phyloP scores from a whole-genome alignment of 768 basidiomycete species.

The Collybiopsis confluens region DNA sequence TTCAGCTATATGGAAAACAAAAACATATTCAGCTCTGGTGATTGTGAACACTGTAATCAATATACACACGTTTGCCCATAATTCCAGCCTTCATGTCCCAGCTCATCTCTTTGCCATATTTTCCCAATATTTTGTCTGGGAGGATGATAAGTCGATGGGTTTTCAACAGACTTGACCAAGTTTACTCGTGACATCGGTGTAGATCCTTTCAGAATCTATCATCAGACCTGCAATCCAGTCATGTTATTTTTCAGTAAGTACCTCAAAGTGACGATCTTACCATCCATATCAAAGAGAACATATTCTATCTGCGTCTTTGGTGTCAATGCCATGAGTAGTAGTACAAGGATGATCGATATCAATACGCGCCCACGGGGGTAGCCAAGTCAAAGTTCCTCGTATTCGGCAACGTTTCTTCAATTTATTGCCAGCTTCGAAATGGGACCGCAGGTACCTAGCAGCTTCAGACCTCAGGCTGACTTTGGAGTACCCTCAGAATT shows the following conservation, averaged over 20 bases:
- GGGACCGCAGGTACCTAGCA: too few species aligned
- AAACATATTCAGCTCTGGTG: neutral
- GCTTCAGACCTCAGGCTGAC: too few species aligned
- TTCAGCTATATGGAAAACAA: conserved; percentile 51
- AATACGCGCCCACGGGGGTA: too few species aligned
- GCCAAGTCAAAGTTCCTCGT: too few species aligned
- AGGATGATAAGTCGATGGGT: neutral
- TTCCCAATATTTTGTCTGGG: conserved; percentile 66
- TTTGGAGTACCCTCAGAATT: too few species aligned
- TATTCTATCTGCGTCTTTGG: conserved; percentile 34
- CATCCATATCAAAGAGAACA: conserved; percentile 74
- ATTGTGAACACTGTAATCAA: neutral
- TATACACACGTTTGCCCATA: conserved; percentile 73
- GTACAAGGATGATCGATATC: too few species aligned
- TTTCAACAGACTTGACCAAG: neutral
- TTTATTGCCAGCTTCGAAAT: too few species aligned
- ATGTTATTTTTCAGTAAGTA: neutral
- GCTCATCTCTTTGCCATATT: conserved; percentile 73
- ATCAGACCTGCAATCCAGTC: conserved; percentile 58
- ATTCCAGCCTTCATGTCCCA: conserved; percentile 88
- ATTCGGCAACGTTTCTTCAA: too few species aligned
- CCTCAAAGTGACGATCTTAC: conserved; percentile 23
- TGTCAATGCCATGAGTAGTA: too few species aligned
- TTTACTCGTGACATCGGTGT: conserved; percentile 76
- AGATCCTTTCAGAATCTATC: conserved; percentile 74